Evolutionary conservation across 768 basidiomycete species (phyloP), one percentile per base, ranked within the genome.

Genomic region (Mrakia blollopis): DNA sequence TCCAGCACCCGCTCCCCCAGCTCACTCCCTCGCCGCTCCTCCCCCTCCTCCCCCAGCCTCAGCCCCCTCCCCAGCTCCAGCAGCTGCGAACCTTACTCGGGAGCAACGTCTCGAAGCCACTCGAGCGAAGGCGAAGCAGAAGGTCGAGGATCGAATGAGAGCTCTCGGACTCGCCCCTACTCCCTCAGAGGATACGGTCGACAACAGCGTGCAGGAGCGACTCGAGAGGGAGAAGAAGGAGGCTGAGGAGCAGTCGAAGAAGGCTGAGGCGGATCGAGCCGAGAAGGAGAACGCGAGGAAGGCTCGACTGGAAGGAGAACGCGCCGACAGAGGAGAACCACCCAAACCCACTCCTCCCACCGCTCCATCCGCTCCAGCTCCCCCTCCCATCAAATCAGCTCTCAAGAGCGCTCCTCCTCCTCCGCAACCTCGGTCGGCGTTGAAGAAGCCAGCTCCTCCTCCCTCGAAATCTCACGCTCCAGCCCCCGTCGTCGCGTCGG

Each of bases 181-280:
- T 28, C 70, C 80, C 25, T 81, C 80, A 11, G 78, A 80, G 25
- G 80, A 81, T 0, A 79, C 82, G 0, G 85, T 94, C 14, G 95
- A 97, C 82, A 90, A 88, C 10, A 88, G 86, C 72, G 93, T 97
- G 3, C 91, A 93, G 81, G 92, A 94, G 79, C 86, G 95, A 14
- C 87, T 98, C 8, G 89, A 88, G 52, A 87, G 89, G 80, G 96
- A 98, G 81, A 92, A 91, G 86, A 89, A 88, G 81, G 96, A 97
- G 82, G 95, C 95, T 0, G 94, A 94, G 79, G 92, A 93, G 82
- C 93, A 92, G 83, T 88, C 88, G 0, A 87, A 86, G 75, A 85
- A 87, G 68, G 94, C 93, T 0, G 94, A 97, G 83, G 87, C 87
- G 79, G 89, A 91, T 80, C 91, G 91, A 2, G 91, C 91, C 79